Base-by-base conservation (phyloP, 2,329 filamentous ascomycete species). In the Talaromyces pinophilus region DNA sequence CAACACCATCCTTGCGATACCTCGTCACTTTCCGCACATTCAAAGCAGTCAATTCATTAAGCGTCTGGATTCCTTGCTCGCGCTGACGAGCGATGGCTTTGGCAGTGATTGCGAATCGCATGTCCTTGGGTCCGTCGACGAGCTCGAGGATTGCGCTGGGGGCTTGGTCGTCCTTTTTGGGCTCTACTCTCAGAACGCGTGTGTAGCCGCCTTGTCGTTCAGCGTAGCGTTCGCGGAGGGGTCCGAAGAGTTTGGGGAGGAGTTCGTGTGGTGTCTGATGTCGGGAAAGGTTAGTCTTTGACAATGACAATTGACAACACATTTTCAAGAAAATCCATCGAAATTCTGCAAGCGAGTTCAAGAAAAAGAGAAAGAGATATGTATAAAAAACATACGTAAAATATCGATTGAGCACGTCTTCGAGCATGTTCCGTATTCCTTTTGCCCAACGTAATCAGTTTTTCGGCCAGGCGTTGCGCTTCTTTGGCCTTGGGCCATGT, bases 401-500 rank as follows among this genome's bases (percentile, higher is more conserved):
- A 90, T 73, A 93, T 93, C 46, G 86, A 87, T 73, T 90, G 82
- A n/a, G 93, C 94, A 71, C 86, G 87, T 76, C 88, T 85, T 77
- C 87, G 86, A 68, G 90, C 90, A 22, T 92, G 91, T 74, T 93
- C 90, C 48, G 94, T 96, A 78, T 97, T 92, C 82, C 89, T 91
- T 86, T 98, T 99, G 22, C 92, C 94, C 72, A 97, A 80, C 4
- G 93, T 97, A 74, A 99, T 93, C 71, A 98, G 84, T 83, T 96
- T 96, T 77, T 99, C 95, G 7, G 93, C 95, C 72, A 98, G 79
- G 52, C 92, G 87, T 82, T 99, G 95, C 22, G 95, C 92, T 83
- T 99, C 95, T 82, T 98, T 99, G 59, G 95, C 95, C 82, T 98
- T 98, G 78, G 90, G 89, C 86, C 91, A 97, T 81, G 95, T 97